Conservation (phyloP, 768 basidiomycete species). For the Mycena belliarum region DNA sequence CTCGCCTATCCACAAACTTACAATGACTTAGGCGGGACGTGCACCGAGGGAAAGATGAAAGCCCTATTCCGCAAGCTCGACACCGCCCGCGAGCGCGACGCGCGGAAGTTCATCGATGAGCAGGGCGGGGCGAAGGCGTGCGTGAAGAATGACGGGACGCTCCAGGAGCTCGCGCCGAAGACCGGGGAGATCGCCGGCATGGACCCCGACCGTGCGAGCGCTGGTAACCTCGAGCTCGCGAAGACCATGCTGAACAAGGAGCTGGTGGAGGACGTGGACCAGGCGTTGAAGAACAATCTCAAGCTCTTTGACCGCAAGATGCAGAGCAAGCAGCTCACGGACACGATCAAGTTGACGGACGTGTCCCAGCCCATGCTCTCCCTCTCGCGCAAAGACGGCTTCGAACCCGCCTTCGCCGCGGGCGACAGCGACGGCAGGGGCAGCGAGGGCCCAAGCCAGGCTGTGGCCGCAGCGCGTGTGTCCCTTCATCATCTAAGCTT, state of each 20-base stretch:
- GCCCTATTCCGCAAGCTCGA: conserved; percentile 35
- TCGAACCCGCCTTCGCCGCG: conserved; percentile 11
- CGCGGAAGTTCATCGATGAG: conserved; percentile 31
- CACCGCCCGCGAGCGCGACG: conserved; percentile 35
- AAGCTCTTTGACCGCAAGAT: conserved; percentile 36
- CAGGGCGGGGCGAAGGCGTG: conserved; percentile 35
- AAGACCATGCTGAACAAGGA: conserved; percentile 21
- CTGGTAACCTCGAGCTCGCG: conserved; percentile 20
- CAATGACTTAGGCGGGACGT: conserved; percentile 13
- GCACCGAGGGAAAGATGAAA: conserved; percentile 27
- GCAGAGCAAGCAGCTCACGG: conserved; percentile 28
- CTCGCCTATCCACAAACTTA: too few species aligned
- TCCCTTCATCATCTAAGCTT: too few species aligned
- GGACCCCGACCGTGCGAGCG: conserved; percentile 9
- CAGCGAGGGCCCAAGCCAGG: conserved; percentile 26
- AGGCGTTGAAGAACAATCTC: conserved; percentile 32
- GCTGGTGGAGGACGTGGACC: conserved; percentile 23
- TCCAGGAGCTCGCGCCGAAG: conserved; percentile 27
- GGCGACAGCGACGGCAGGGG: conserved; percentile 23
- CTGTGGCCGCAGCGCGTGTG: neutral
- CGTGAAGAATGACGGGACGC: conserved; percentile 30
- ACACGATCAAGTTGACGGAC: conserved; percentile 29
- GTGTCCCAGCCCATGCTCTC: conserved; percentile 47
- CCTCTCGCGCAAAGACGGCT: conserved; percentile 13
- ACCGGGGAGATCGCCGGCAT: conserved; percentile 19